These are phyloP conservation scores for Ophiostoma sp. DNA, from an alignment of 2,329 filamentous ascomycete genomes.

Conservation along the genomic window DNA sequence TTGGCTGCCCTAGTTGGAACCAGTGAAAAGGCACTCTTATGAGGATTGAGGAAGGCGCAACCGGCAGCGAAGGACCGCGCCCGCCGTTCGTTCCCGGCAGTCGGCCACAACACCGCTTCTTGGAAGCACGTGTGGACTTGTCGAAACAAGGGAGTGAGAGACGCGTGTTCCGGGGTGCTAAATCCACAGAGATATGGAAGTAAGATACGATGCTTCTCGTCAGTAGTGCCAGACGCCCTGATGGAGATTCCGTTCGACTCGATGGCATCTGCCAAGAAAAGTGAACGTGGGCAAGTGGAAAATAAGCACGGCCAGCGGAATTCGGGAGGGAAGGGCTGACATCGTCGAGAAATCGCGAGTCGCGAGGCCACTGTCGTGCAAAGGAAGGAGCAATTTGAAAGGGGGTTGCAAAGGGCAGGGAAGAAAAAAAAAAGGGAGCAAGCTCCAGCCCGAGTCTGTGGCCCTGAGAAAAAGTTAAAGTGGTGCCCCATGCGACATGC, in stretches of 20 bases:
- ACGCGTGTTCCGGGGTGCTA: not conserved
- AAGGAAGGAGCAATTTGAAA: not conserved
- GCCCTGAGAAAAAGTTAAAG: not conserved
- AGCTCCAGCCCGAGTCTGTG: not conserved
- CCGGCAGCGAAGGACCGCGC: not conserved
- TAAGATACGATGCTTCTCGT: not conserved
- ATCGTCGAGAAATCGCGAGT: not conserved
- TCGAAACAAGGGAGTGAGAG: not conserved
- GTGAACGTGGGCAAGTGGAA: constrained; percentile 7
- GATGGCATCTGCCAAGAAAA: constrained; percentile 7
- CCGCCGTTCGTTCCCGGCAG: not conserved
- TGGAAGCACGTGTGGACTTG: not conserved
- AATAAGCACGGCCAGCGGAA: not conserved
- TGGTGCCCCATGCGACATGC: not conserved
- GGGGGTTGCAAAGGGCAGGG: not conserved
- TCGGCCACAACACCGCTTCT: not conserved
- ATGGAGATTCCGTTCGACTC: not conserved
- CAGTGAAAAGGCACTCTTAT: too few relatives aligned
- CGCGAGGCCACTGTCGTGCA: not conserved
- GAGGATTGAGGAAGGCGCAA: too few relatives aligned
- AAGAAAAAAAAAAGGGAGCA: not conserved
- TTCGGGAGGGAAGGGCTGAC: not conserved
- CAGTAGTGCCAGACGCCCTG: not conserved
- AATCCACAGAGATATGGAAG: not conserved
- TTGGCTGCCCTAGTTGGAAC: not conserved